These are phyloP conservation scores for Colletotrichum siamense DNA, from an alignment of 2,329 filamentous ascomycete species.

Conservation along the genomic window DNA sequence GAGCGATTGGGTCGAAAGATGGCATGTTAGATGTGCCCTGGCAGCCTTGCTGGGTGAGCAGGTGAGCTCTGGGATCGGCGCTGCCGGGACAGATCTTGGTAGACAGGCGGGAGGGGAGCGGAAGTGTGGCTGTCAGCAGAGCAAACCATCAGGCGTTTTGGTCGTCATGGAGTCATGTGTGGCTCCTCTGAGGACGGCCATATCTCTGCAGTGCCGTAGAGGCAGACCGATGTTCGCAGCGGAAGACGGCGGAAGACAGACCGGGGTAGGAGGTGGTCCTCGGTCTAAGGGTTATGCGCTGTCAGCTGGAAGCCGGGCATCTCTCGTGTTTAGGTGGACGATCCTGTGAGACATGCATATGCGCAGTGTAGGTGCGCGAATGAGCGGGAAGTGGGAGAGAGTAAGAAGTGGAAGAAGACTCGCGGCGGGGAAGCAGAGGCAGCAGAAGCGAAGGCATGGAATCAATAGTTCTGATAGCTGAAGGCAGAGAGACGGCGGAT, in stretches of 20 bases:
- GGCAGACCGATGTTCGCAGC: constrained; percentile 1
- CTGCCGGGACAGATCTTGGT: neutral
- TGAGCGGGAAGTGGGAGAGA: neutral
- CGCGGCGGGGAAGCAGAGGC: neutral
- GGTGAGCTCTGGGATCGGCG: neutral
- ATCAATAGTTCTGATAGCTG: neutral
- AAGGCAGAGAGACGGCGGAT: neutral
- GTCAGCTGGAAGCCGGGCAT: neutral
- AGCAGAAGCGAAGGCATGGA: neutral
- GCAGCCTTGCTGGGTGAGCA: neutral
- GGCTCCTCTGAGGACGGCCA: neutral
- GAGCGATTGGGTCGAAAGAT: neutral
- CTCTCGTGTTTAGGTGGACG: neutral
- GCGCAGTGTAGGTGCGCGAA: neutral
- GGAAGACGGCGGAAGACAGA: neutral
- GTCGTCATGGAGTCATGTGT: neutral
- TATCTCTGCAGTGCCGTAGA: neutral
- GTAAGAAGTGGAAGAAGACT: neutral
- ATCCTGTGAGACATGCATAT: constrained; percentile 6
- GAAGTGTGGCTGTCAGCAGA: neutral
- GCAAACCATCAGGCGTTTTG: neutral
- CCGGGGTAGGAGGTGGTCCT: neutral
- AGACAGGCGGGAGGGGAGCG: neutral
- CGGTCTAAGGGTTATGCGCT: neutral
- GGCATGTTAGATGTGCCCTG: neutral